Evolutionary conservation across 139 green algal species (phyloP).

Genomic region (Coelastrella sp.): DNA sequence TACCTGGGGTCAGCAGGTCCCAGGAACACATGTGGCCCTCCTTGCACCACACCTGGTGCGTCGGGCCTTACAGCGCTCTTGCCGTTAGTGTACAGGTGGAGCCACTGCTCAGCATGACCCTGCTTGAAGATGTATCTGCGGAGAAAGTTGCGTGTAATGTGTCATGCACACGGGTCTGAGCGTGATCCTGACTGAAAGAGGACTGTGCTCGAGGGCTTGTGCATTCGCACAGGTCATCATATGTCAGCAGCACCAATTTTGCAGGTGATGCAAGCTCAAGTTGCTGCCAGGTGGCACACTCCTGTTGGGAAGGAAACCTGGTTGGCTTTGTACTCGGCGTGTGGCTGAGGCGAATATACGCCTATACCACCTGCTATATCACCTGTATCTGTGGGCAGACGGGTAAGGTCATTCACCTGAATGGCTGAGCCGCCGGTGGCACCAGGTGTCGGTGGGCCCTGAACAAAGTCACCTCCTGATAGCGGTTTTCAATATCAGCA

Average conservation of each 20-base stretch:
- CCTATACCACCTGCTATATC: not conserved
- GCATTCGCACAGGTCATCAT: no score
- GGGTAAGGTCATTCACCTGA: not conserved
- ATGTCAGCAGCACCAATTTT: no score
- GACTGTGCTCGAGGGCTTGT: no score
- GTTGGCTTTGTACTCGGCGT: no score
- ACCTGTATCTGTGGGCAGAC: not conserved
- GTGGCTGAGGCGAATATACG: no score
- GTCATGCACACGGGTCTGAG: no score
- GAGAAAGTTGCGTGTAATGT: no score
- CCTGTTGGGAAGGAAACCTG: no score
- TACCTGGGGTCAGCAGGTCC: slow-evolving; percentile 30
- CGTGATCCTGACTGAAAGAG: no score
- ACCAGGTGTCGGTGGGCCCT: slow-evolving; percentile 70
- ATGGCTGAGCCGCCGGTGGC: slow-evolving; percentile 34
- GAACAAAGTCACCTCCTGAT: slow-evolving; percentile 74
- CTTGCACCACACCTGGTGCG: slow-evolving; percentile 21
- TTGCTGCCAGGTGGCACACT: no score
- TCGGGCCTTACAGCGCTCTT: slow-evolving; percentile 69
- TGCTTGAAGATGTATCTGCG: slow-evolving; percentile 51
- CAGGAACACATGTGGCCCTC: slow-evolving; percentile 39
- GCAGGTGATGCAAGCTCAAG: no score
- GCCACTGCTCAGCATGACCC: slow-evolving; percentile 49
- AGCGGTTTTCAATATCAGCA: slow-evolving; percentile 61
- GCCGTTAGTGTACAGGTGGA: slow-evolving; percentile 71